Conservation (phyloP, 2,329 filamentous ascomycete genomes). For the Colletotrichum ledebouriae region DNA sequence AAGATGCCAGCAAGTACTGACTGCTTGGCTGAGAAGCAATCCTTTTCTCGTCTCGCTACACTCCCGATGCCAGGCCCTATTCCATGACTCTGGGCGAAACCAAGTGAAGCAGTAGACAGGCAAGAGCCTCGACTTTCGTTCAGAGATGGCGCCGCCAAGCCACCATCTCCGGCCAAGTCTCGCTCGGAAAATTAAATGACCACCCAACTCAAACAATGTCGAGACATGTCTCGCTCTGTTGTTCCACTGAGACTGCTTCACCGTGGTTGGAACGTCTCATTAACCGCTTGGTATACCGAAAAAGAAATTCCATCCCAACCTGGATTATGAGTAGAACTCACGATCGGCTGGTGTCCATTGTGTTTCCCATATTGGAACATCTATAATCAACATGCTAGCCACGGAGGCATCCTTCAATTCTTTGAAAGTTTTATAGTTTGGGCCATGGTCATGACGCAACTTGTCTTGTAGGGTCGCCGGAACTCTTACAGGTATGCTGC, state of each 20-base stretch:
- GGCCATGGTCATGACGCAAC: not conserved
- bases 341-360: not conserved
- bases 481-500: slow-evolving; percentile 14
- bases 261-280: slow-evolving; percentile 3
- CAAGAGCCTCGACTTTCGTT: too few species aligned
- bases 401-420: slow-evolving; percentile 2
- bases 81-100: not conserved
- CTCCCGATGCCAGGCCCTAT: slow-evolving; percentile 7
- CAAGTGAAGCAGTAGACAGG: too few species aligned
- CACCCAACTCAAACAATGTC: not conserved
- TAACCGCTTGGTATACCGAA: not conserved
- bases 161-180: not conserved
- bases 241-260: slow-evolving; percentile 7
- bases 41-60: not conserved
- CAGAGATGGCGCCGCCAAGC: too few species aligned
- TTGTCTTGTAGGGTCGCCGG: not conserved
- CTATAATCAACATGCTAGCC: not conserved
- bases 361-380: not conserved
- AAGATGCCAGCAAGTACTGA: not conserved
- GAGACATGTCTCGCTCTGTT: slow-evolving; percentile 21
- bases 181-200: slow-evolving; percentile 8
- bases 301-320: too few species aligned
- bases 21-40: too few species aligned
- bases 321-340: too few species aligned
- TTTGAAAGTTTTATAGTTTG: not conserved